Evolutionary conservation across 2,329 filamentous ascomycete genomes (phyloP), one percentile per base, ranked within the genome.

Genomic region (Clarireedia paspali): DNA sequence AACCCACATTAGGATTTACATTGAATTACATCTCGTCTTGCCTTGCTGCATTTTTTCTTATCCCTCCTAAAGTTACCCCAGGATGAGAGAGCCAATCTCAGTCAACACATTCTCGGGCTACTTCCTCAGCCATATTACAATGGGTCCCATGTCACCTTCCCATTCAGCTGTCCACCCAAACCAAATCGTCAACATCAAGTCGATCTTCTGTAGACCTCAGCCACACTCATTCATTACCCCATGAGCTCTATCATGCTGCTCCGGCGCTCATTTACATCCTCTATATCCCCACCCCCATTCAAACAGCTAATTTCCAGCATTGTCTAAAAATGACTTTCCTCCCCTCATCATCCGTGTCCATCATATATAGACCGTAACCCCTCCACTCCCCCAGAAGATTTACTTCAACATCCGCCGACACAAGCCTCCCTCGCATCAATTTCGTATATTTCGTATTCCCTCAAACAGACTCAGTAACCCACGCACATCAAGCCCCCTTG

Each of bases 401-500:
- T 12, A 40, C 6, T 6, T 48, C 17, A 14, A 5, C 27, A 30
- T 3, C 6, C 24, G 7, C 20, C 20, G 27, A 30, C 10, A 10
- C 27, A 30, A 30, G 7, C 1, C 10, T 10, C 27, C 27, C 7
- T 2, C 27, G 0, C 27, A 30, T 30, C 6, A 30, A 30, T 10
- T 30, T 4, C 6, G 27, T 40, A 40, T 17, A 30, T 30, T 30
- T 4, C 6, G 27, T 40, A 40, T 17, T 1, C 6, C 26, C 30
- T 53, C 17, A 27, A 17, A 15, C 14, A 38, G 42, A 20, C 36
- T n/a, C 7, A 30, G 7, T 10, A 7, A 7, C 10, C 20, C 20
- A 20, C 20, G 20, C 36, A 38, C 9, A 38, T 64, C 52, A 87
- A 44, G 84, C 85, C 3, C 85, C 85, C 66, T 86, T 89, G 66